phyloP scores from a whole-genome alignment of 2,329 filamentous ascomycete genomes.

The Aschersonia sp. region DNA sequence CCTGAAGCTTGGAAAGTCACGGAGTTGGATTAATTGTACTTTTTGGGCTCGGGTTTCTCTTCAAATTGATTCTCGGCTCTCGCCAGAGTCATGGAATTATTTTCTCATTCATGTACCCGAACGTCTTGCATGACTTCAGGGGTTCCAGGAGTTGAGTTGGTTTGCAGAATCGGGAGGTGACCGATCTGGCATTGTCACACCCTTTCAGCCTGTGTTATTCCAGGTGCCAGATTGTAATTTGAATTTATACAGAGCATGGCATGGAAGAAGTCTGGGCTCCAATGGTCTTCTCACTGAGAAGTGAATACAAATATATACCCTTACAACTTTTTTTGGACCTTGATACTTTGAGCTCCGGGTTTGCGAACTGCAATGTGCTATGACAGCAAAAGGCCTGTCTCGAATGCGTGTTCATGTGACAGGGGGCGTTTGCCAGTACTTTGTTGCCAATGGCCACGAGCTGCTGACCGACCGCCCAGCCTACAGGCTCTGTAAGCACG shows the following conservation, averaged over 20 bases:
- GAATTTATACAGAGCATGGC: too few relatives aligned
- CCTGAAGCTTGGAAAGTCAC: background rate
- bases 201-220: background rate
- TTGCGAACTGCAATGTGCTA: too few relatives aligned
- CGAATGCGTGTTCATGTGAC: too few relatives aligned
- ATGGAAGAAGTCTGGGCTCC: background rate
- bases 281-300: too few relatives aligned
- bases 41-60: background rate
- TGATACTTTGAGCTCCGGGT: too few relatives aligned
- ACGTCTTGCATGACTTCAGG: background rate
- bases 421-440: too few relatives aligned
- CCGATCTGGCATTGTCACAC: slow-evolving; percentile 2
- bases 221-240: slow-evolving; percentile 1
- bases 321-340: too few relatives aligned
- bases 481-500: too few relatives aligned
- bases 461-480: too few relatives aligned
- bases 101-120: background rate
- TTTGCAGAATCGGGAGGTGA: background rate
- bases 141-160: slow-evolving; percentile 2
- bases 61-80: background rate
- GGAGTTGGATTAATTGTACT: background rate
- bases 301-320: too few relatives aligned
- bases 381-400: too few relatives aligned
- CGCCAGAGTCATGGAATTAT: background rate
- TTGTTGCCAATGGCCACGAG: too few relatives aligned